Conservation (phyloP, 1,284 basidiomycete species). For the Paramarasmius palmivorus region DNA sequence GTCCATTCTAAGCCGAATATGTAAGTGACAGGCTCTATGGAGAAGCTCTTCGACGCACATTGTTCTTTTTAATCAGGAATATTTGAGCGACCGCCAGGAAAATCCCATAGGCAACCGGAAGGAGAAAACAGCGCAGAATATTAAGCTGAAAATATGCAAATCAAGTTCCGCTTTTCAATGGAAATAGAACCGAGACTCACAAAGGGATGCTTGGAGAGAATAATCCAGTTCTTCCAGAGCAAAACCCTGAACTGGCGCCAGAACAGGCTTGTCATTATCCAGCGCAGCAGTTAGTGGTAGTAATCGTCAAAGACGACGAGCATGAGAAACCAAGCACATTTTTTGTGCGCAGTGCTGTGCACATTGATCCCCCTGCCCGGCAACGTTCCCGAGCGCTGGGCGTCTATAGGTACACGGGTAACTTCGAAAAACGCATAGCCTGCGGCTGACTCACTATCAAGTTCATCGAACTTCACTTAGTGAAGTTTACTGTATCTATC, state of each 20-base stretch:
- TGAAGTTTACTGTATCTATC: no score
- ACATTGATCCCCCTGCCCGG: no score
- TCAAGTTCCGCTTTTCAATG: neutral
- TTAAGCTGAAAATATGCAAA: conserved; percentile 50
- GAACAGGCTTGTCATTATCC: conserved; percentile 38
- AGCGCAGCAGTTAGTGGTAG: no score
- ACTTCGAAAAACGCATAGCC: no score
- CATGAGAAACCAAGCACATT: no score
- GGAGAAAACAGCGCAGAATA: conserved; percentile 62
- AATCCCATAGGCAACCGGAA: conserved; percentile 69
- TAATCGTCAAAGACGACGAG: no score
- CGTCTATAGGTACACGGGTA: no score
- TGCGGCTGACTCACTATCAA: no score
- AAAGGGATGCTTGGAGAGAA: conserved; percentile 61
- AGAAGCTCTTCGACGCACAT: conserved; percentile 36
- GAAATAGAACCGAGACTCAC: conserved; percentile 39
- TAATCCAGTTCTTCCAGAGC: conserved; percentile 76
- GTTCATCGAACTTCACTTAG: no score
- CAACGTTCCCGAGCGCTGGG: no score
- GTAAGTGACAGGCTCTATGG: conserved; percentile 3
- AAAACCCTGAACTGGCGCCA: conserved; percentile 64
- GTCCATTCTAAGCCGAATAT: conserved; percentile 53
- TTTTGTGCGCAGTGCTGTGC: no score
- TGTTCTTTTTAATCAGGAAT: conserved; percentile 55
- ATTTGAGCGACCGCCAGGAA: conserved; percentile 67